Conservation (phyloP, 169 alveolate genomes). For the Babesia ovata region DNA sequence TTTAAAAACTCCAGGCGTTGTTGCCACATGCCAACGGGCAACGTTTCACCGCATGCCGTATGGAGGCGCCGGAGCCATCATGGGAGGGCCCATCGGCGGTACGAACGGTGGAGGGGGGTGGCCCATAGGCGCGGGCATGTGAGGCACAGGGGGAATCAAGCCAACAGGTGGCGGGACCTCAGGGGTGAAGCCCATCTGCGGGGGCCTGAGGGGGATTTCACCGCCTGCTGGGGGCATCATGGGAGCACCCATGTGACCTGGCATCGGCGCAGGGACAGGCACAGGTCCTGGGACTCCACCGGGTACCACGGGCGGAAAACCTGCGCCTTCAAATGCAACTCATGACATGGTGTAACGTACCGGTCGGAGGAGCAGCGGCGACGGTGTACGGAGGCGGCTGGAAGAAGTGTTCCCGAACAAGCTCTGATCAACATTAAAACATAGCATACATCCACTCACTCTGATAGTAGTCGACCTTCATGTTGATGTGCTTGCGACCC, state of each 20-base stretch:
- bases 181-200: conserved; percentile 2
- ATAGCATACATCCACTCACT: conserved; percentile 55
- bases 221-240: neutral
- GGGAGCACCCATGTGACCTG: neutral
- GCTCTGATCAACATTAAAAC: conserved; percentile 19
- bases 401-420: conserved; percentile 65
- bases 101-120: conserved; percentile 36
- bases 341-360: conserved; percentile 7
- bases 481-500: conserved; percentile 97
- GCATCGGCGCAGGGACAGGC: neutral
- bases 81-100: conserved; percentile 37
- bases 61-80: conserved; percentile 72
- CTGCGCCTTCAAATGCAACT: neutral
- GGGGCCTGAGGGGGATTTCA: neutral
- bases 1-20: neutral
- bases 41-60: conserved; percentile 78
- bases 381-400: conserved; percentile 62
- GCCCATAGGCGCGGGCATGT: conserved; percentile 2
- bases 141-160: conserved; percentile 19
- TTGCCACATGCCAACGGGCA: neutral
- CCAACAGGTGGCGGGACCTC: neutral
- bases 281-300: conserved; percentile 3
- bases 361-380: conserved; percentile 24
- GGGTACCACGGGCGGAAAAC: conserved; percentile 25
- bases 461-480: conserved; percentile 96